These are phyloP conservation scores for Populus ilicifolia DNA, from an alignment of 345 rosid species.

Conservation along the genomic window DNA sequence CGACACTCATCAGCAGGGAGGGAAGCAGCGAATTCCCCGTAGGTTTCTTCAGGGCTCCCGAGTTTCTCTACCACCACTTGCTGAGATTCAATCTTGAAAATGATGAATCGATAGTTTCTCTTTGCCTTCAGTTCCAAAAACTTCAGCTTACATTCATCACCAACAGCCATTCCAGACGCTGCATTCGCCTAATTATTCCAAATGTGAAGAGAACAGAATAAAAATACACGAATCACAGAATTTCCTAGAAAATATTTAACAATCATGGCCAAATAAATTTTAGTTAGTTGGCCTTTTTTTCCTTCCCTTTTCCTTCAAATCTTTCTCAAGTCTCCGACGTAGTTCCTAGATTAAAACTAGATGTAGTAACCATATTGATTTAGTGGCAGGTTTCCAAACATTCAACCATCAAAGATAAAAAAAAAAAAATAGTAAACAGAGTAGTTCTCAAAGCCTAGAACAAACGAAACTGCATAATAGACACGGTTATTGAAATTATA, in stretches of 20 bases:
- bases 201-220: not conserved
- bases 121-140: slow-evolving; percentile 81
- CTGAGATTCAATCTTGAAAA: slow-evolving; percentile 78
- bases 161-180: slow-evolving; percentile 93
- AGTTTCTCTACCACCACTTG: slow-evolving; percentile 81
- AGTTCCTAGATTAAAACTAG: not conserved
- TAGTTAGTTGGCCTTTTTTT: not conserved
- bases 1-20: slow-evolving; percentile 90
- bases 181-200: slow-evolving; percentile 67
- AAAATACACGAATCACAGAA: not conserved
- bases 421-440: not conserved
- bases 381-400: not conserved
- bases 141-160: slow-evolving; percentile 82
- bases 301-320: not conserved
- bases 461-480: not conserved
- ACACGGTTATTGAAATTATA: not conserved
- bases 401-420: not conserved
- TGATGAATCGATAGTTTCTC: slow-evolving; percentile 76
- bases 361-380: not conserved
- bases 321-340: not conserved
- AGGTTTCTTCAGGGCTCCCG: slow-evolving; percentile 63
- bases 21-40: slow-evolving; percentile 65
- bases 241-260: not conserved
- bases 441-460: not conserved
- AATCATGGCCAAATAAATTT: not conserved